Evolutionary conservation across 345 rosid species (phyloP), one percentile per base, ranked within the genome.

Genomic region (Psidium guajava): DNA sequence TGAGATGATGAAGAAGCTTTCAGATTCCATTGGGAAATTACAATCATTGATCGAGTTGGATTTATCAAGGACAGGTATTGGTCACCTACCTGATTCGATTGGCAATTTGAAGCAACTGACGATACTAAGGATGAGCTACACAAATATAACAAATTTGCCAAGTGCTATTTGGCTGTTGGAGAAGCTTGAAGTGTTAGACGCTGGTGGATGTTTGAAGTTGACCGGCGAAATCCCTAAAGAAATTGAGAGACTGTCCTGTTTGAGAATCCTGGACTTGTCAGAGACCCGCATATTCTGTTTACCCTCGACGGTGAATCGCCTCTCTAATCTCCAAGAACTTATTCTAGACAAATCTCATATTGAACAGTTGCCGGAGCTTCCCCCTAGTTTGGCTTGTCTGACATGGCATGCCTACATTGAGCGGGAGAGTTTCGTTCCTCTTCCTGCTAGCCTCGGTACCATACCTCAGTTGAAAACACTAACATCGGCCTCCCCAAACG

Each of bases 1-100:
- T 24, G 0, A 0, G 0, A 4, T 0, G 13, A 11, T 57, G 5
- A 5, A 57, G 3, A 10, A 58, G 24, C 8, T 58, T 58, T 7
- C 16, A 1, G 1, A 58, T 0, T 58, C 18, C 0, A 27, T 59
- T 27, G 40, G 10, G 18, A 27, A 59, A 5, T 59, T 59, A 13
- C 4, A 59, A 61, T 61, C 74, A 27, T 61, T 61, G 28, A 16
- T 61, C 0, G 74, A 61, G 42, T 61, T 61, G 42, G 74, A 61
- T 61, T 61, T 28, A 40, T 61, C 74, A 28, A 1, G 1, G 8
- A 61, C 74, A 27, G 3, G 10, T 13, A 27, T 61, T 18, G 6
- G 21, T 14, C 74, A 27, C 42, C 5, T 28, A 14, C 40, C 21
- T 0, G 42, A 61, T 28, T 61, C 74, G 27, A 28, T 61, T 1